Base-by-base conservation (phyloP, 176 grass and related monocot genomes). In the Cocos nucifera region DNA sequence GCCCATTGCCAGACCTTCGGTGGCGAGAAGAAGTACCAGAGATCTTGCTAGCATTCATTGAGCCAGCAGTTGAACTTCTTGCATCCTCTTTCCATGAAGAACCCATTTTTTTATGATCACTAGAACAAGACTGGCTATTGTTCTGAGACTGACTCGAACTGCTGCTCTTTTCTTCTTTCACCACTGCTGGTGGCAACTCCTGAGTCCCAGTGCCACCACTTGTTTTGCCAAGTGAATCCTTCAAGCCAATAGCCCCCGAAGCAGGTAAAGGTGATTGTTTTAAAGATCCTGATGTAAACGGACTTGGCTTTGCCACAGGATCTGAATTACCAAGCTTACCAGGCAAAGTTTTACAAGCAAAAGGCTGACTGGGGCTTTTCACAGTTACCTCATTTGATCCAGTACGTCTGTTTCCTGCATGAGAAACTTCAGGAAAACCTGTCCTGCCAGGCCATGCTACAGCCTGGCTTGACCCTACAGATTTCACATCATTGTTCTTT, bases 61-160 rank as follows among this genome's bases (percentile, higher is more conserved):
- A 95, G 48, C 77, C 83, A 56, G 85, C 77, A 75, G 83, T 95
- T 70, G 90, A 95, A 76, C 82, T 89, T 57, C 71, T 77, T 3
- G 83, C 77, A 18, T 89, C 90, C 74, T 95, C 86, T 59, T 83
- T 86, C 69, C 70, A 86, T 15, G 70, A 83, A 53, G 75, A 82
- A 76, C 62, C 72, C 27, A 77, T 30, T 62, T 78, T 72, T 79
- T 82, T 90, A 66, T 79, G 85, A 79, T 95, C 89, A 29, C 85
- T 86, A 28, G 85, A 89, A 56, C 82, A 87, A 44, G 90, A 89
- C 64, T 95, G 90, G 68, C 90, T 95, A 50, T 95, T 89, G 58
- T 89, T 89, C 35, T 76, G 67, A 15, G 86, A 95, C 64, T 95
- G 90, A 63, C 86, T 89, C 51, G 90, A 95, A 73, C 86, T 95